Evolutionary conservation across 108 stramenopile genomes (phyloP).

Genomic region (Ochromonas danica): DNA sequence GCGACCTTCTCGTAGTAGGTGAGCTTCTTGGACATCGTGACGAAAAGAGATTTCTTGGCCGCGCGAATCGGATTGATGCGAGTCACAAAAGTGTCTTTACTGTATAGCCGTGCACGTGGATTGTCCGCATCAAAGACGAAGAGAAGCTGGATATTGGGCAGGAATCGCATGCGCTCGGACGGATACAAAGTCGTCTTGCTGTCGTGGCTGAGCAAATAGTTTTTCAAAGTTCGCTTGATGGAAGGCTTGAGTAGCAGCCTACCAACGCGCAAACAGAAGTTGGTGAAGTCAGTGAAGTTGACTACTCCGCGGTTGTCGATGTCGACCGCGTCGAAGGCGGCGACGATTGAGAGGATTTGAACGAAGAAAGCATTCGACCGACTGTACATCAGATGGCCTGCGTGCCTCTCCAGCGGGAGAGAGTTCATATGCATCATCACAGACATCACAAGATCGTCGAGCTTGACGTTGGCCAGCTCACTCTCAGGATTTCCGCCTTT

Average conservation of each 20-base stretch:
- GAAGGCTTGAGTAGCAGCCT: not conserved
- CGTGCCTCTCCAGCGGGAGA: not conserved
- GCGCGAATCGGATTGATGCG: not conserved
- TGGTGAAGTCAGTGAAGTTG: conserved; percentile 19
- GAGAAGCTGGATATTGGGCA: not conserved
- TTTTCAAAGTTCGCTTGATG: too few relatives aligned
- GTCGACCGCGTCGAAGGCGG: conserved; percentile 19
- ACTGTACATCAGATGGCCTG: not conserved
- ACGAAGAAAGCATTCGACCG: not conserved
- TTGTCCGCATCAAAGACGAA: not conserved
- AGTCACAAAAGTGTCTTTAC: not conserved
- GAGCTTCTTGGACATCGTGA: not conserved
- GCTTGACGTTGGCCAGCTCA: not conserved
- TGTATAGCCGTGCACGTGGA: not conserved
- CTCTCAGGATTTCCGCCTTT: too few relatives aligned
- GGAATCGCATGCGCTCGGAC: not conserved
- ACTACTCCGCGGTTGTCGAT: conserved; percentile 7
- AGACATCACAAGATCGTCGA: not conserved
- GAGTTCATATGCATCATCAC: not conserved
- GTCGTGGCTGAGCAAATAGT: too few relatives aligned
- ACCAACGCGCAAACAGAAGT: conserved; percentile 24
- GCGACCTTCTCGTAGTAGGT: not conserved
- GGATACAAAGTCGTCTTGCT: not conserved
- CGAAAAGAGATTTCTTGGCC: not conserved
- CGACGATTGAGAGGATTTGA: not conserved